Base-by-base conservation (phyloP, 148 eudicot species). In the Heliamphora exappendiculata region DNA sequence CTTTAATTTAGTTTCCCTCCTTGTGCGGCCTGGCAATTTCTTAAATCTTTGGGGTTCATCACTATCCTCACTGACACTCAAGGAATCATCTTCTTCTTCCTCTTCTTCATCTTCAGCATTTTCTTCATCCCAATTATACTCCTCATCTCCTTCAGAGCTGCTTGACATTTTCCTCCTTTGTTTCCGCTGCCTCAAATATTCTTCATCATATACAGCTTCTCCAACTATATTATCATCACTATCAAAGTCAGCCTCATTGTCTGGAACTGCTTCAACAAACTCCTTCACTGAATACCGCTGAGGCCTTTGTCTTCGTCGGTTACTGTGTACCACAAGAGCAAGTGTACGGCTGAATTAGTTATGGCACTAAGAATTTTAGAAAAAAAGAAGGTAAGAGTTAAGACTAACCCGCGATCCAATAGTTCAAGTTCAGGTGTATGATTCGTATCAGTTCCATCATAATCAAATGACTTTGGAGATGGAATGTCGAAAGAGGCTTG, bases 211-310 rank as follows among this genome's bases (percentile, higher is more conserved):
- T 22, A 91, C 99, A n/a, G 84, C 99, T 84, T 92, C 99, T 67
- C 99, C 99, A 67, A 89, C 96, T 58, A 95, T 95, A 54, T 95
- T 97, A 37, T 95, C 98, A 72, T 91, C 96, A 74, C 91, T 89
- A 51, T 92, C 93, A 75, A 75, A 80, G 63, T 83, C 90, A 28
- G 76, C 83, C 37, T 90, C 96, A 50, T 88, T 81, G 26, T 92
- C 97, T 28, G 97, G 89, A 66, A 79, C 57, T 19, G 81, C 92
- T 69, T 88, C 94, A 17, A 91, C 87, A 83, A 81, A 95, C 22
- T 89, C 96, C 60, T 75, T 83, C 17, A 78, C 89, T 7, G 94
- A 87, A 79, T 95, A 95, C 42, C 99, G 81, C 70, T 86, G 90
- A 57, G 94, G 90, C 83, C 88, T 91, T 83, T 86, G 91, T 85